Evolutionary conservation across 2,329 filamentous ascomycete genomes (phyloP).

Genomic region (Trichoderma gracile): DNA sequence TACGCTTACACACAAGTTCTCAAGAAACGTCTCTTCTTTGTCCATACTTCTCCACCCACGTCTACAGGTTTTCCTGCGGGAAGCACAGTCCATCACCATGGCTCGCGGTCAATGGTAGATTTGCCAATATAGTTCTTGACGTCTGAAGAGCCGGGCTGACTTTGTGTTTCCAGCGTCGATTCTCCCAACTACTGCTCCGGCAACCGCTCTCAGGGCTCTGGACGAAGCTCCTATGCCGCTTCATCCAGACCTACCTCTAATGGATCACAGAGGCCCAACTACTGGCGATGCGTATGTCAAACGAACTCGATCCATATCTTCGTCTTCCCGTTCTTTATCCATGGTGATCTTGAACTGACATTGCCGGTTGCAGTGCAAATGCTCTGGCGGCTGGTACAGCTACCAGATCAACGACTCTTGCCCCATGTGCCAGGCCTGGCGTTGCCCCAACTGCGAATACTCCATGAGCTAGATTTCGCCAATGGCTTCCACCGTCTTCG

Average conservation of each 20-base stretch:
- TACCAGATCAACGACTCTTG: conserved; percentile 28
- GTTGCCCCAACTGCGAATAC: conserved; percentile 32
- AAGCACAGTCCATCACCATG: neutral
- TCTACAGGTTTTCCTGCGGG: neutral
- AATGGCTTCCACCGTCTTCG: neutral
- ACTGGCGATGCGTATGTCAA: conserved; percentile 29
- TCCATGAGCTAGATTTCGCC: conserved; percentile 14
- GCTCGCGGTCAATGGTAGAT: conserved; percentile 1
- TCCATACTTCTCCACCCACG: neutral
- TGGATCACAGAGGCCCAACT: neutral
- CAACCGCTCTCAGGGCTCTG: neutral
- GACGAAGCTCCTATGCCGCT: neutral
- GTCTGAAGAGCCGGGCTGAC: neutral
- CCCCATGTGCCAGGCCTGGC: conserved; percentile 29
- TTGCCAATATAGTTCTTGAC: neutral
- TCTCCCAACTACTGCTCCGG: conserved; percentile 8
- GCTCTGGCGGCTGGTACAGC: conserved; percentile 30
- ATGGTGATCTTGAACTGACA: conserved; percentile 2
- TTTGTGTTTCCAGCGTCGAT: neutral
- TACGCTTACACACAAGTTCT: neutral
- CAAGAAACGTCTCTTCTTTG: neutral
- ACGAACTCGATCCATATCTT: neutral
- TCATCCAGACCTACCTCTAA: neutral
- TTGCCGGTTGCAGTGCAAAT: conserved; percentile 28
- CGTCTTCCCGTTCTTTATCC: too few species aligned